Percentiles rank a stretch among this genome's conserved stretches.
phyloP scores from a whole-genome alignment of 2,329 filamentous ascomycete genomes.

The Lizonia empirigonia region DNA sequence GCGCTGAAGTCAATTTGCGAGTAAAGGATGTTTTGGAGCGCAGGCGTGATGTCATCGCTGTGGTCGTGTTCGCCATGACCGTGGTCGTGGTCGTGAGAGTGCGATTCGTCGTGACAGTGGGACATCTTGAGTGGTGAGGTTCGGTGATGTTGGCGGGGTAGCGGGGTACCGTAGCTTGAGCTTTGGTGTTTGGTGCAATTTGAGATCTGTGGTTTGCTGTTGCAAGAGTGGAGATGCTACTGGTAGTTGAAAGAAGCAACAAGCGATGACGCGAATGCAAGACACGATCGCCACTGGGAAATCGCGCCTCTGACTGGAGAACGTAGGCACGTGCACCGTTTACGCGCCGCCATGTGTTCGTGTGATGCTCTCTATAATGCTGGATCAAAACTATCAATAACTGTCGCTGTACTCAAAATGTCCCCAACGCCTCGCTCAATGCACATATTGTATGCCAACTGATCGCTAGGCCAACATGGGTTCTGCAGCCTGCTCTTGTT shows the following conservation, averaged over 20 bases:
- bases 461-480: conserved; percentile 42
- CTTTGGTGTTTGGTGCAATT: conserved; percentile 2
- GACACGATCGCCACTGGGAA: conserved; percentile 1
- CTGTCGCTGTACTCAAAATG: conserved; percentile 1
- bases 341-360: background rate
- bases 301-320: background rate
- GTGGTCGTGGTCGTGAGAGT: conserved; percentile 63
- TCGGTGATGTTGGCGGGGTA: conserved; percentile 29
- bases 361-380: background rate
- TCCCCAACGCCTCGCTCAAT: conserved; percentile 46
- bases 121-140: conserved; percentile 30
- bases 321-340: conserved; percentile 1
- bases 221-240: background rate
- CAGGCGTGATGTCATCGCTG: conserved; percentile 88
- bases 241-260: background rate
- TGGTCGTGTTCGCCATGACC: conserved; percentile 84
- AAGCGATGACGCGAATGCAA: background rate
- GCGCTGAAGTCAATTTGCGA: conserved; percentile 88
- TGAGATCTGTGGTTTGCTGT: background rate
- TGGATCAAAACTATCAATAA: background rate
- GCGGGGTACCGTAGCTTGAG: conserved; percentile 42
- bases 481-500: conserved; percentile 36
- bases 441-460: conserved; percentile 20
- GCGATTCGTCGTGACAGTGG: conserved; percentile 30
- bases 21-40: conserved; percentile 88